Base-by-base conservation (phyloP, 1,139 yeast species). In the Saccharomyces hybrid region DNA sequence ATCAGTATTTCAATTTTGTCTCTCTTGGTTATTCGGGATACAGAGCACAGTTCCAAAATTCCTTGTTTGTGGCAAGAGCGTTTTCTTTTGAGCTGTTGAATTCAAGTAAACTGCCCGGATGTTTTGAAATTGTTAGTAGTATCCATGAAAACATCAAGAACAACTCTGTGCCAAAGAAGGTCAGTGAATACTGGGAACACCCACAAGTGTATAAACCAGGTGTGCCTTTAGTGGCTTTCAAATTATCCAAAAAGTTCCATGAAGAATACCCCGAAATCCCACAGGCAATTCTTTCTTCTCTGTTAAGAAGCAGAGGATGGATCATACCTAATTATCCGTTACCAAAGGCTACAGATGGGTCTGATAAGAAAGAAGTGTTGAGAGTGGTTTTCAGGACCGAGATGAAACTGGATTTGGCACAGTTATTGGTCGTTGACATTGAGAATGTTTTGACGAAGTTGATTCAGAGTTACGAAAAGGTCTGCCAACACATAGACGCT, bases 301-400 rank as follows among this genome's bases (percentile, higher is more conserved):
- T 89, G 68, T 75, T 90, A 65, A 81, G 96, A 69, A 82, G 81
- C 70, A 83, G 84, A 67, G 96, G 96, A 4, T 90, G 86, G 79
- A 90, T 90, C 68, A 79, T 90, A 58, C 97, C 97, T 58, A 90
- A 90, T 76, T 90, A 90, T 72, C 90, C 86, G 58, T 78, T 90
- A 63, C 95, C 96, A 31, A 84, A 87, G 29, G 64, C 67, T 47
- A 77, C 75, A 53, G 76, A 74, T 44, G 62, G 57, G 9, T 58
- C 64, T 12, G 64, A 64, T 54, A 66, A 73, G 48, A 67, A 71
- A 47, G 96, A 90, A 70, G 86, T 89, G 56, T 76, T 90, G 62
- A 80, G 97, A 68, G 90, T 90, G 26, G 97, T 90, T 29, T 91
- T 88, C 52, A 81, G 95, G 64, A 80, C 80, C 63, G 83, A 86